Percentiles rank a stretch among this genome's conserved stretches.
Conservation (phyloP, 306 rosid species). For the Castanea sativa region DNA sequence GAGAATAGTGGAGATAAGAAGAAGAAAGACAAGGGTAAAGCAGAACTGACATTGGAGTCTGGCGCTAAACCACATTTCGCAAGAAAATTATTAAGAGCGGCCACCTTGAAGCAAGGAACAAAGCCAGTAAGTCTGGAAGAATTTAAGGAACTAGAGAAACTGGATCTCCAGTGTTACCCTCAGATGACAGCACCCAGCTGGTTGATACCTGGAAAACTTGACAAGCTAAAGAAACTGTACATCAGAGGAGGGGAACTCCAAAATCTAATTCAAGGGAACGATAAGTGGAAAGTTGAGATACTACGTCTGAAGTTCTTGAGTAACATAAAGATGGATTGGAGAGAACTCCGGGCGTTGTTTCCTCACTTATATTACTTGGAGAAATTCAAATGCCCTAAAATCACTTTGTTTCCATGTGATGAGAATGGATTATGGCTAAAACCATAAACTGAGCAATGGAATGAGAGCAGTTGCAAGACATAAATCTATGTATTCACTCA, state of each 20-base stretch:
- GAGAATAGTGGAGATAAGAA: background rate
- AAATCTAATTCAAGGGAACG: background rate
- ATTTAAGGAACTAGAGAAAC: background rate
- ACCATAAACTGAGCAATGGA: background rate
- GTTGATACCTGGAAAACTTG: background rate
- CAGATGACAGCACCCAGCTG: background rate
- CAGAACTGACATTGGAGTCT: too few species aligned
- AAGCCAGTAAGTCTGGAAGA: background rate
- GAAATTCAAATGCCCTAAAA: background rate
- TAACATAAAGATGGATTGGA: constrained; percentile 13
- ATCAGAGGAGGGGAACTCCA: constrained; percentile 19
- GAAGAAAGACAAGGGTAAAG: background rate
- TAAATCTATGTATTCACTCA: too few species aligned
- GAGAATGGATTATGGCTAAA: constrained; percentile 7
- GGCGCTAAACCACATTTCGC: too few species aligned
- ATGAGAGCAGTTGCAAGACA: too few species aligned
- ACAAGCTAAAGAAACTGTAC: constrained; percentile 3
- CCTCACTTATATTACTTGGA: background rate
- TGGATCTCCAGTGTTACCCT: constrained; percentile 24
- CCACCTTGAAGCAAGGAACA: background rate
- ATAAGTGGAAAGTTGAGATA: background rate
- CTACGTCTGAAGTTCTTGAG: constrained; percentile 16
- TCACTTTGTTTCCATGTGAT: background rate
- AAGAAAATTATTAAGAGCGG: too few species aligned
- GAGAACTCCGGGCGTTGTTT: background rate